Base-by-base conservation (phyloP, 2,329 filamentous ascomycete genomes). In the Waltergamsia citrina region DNA sequence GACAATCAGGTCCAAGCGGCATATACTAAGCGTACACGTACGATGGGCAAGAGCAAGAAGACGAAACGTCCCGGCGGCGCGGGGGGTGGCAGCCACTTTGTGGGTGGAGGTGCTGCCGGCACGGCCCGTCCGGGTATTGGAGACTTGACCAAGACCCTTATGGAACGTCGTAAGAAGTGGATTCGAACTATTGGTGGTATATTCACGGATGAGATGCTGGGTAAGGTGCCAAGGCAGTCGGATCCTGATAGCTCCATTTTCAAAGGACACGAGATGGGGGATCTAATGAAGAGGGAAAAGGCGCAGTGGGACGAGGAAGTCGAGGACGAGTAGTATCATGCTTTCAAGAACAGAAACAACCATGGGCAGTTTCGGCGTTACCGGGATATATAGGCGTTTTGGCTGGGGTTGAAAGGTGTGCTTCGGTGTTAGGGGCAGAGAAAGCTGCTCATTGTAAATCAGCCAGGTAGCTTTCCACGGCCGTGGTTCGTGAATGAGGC, bases 1-100 rank as follows among this genome's bases (percentile, higher is more conserved):
- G 92, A 98, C 64, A 78, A 80, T 27, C 92, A 96, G 54, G 87
- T 96, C 27, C 88, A 96, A 52, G 81, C 85, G 33, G 90, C 92
- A 4, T 98, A 96, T 52, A 78, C 94, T 29, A 98, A 98, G 63
- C 83, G 92, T 17, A 96, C 90, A 19, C 79, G 92, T 30, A 94
- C 86, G 1, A 81, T 96, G 61, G 85, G 88, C 54, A 93, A 96
- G 64, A 86, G 78, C 57, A 93, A 93, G 58, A 94, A 94, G 62
- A 81, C 87, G 37, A 90, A 93, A 53, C 67, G 81, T 5, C 79
- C 78, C 3, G 83, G 84, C 29, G 85, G 82, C 34, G 79, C 81
- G 3, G 80, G 81, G 17, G 84, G 80, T 40, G 81, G 81, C 29
- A 78, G 74, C 48, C 72, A 85, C 59, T 50, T 65, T 42, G 58